phyloP scores from a whole-genome alignment of 83 land plant genomes.

The Larix sibirica region DNA sequence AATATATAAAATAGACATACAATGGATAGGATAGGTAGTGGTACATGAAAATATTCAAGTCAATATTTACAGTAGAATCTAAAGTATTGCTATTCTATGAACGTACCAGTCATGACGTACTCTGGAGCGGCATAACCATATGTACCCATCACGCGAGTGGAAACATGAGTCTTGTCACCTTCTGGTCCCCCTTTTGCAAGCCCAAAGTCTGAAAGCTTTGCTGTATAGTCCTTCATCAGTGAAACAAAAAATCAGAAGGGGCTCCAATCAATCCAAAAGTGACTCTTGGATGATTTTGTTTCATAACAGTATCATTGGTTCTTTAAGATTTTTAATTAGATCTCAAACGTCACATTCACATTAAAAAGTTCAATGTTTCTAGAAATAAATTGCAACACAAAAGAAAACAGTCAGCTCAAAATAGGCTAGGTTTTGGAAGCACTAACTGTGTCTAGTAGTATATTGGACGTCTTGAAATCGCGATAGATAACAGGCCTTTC shows the following conservation, averaged over 20 bases:
- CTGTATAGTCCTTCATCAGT: constrained; percentile 40
- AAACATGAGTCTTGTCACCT: constrained; percentile 52
- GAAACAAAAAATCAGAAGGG: not conserved
- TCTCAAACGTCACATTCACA: no score
- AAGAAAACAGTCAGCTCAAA: not conserved
- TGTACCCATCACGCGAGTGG: constrained; percentile 65
- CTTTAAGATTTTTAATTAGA: not conserved
- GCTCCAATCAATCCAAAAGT: not conserved
- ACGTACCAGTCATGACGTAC: constrained; percentile 55
- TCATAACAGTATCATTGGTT: not conserved
- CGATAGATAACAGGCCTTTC: constrained; percentile 44
- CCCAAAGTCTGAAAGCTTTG: constrained; percentile 67
- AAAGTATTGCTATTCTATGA: constrained; percentile 3
- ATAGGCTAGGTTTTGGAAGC: not conserved
- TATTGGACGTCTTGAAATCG: constrained; percentile 50
- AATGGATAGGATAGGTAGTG: not conserved
- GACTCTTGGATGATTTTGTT: not conserved
- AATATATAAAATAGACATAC: not conserved
- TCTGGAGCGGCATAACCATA: constrained; percentile 71
- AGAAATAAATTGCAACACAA: not conserved
- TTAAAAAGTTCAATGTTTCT: not conserved
- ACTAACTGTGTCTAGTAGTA: constrained; percentile 19
- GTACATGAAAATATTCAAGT: not conserved
- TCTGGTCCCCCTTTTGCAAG: constrained; percentile 59
- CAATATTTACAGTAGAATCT: not conserved